Evolutionary conservation across 2,329 filamentous ascomycete species (phyloP).

Genomic region (Neopestalotiopsis sp.): DNA sequence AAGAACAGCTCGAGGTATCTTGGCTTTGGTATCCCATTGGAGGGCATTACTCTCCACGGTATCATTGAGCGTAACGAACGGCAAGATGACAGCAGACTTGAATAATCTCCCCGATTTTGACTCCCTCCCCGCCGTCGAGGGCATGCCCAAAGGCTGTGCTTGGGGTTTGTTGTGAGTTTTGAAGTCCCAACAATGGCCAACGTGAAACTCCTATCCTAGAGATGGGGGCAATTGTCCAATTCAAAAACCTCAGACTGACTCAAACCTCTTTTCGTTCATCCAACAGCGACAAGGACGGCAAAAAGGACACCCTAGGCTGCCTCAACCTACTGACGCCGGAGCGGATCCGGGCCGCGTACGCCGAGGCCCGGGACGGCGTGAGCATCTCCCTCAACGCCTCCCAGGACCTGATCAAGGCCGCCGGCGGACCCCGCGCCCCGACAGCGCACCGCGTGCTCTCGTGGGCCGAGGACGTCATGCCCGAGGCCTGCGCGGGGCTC

Average conservation of each 20-base stretch:
- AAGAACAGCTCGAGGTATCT: no score
- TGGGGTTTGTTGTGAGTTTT: conserved; percentile 22
- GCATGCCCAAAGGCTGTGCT: conserved; percentile 20
- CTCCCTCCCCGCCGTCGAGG: conserved; percentile 15
- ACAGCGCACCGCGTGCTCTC: conserved; percentile 17
- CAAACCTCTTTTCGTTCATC: not conserved
- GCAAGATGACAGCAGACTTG: conserved; percentile 16
- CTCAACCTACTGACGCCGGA: conserved; percentile 21
- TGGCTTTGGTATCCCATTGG: no score
- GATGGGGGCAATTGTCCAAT: no score
- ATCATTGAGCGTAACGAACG: not conserved
- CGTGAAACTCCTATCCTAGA: no score
- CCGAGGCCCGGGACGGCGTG: conserved; percentile 20
- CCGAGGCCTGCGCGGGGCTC: not conserved
- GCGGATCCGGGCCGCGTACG: conserved; percentile 17
- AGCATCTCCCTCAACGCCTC: conserved; percentile 21
- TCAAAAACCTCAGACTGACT: fast-evolving
- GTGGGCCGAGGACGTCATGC: conserved; percentile 19
- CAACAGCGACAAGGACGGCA: conserved; percentile 18
- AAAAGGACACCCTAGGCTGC: conserved; percentile 21
- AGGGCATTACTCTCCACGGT: not conserved
- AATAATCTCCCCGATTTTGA: conserved; percentile 21
- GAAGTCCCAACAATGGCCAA: not conserved
- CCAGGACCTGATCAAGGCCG: conserved; percentile 19
- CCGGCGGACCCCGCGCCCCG: conserved; percentile 10